Conservation (phyloP, 148 eudicot species). For the Polygonum aviculare region DNA sequence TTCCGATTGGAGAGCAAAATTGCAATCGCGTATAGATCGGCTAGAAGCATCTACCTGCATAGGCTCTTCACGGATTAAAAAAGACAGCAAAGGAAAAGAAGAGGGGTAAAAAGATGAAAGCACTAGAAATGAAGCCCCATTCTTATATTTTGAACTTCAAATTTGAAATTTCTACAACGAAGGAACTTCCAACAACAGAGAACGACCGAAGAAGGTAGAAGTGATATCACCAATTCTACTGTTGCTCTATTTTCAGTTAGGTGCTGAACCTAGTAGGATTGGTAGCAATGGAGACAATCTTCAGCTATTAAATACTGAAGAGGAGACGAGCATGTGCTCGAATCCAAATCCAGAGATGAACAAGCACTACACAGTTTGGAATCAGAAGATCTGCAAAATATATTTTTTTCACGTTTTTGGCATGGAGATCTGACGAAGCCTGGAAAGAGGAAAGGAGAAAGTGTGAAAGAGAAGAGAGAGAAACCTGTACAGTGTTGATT, state of each 20-base stretch:
- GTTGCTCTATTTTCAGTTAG: background rate
- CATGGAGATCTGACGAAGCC: background rate
- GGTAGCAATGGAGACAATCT: background rate
- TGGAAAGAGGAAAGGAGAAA: background rate
- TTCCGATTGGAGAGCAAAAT: background rate
- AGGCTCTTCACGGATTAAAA: background rate
- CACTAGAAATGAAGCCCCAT: background rate
- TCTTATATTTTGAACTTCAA: background rate
- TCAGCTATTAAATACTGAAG: background rate
- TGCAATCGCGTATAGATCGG: background rate
- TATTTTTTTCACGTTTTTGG: background rate
- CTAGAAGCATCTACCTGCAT: background rate
- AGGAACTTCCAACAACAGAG: too few species aligned
- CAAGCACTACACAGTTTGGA: background rate
- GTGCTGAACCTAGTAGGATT: background rate
- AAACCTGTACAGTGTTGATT: constrained; percentile 2
- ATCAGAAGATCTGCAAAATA: background rate
- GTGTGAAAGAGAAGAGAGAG: background rate
- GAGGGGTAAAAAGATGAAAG: background rate
- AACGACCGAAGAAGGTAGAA: background rate
- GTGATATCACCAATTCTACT: background rate
- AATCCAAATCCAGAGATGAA: background rate
- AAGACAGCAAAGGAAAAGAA: background rate
- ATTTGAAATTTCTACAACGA: background rate
- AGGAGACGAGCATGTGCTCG: background rate